Conservation (phyloP, 768 basidiomycete genomes). For the Cubamyces lactineus region DNA sequence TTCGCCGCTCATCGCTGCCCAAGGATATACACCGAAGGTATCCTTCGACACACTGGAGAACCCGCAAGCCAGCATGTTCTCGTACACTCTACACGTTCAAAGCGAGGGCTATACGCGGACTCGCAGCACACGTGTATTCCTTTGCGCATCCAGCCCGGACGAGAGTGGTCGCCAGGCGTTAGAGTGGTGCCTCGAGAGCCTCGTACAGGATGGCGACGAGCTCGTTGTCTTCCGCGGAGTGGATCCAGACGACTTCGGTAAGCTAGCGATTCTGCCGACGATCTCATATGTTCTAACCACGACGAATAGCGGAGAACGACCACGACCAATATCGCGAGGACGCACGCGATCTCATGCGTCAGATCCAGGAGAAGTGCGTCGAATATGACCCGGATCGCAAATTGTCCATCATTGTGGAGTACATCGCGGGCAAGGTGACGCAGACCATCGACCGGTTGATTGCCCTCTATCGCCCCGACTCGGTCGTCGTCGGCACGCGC, state of each 20-base stretch:
- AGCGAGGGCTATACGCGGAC: conserved; percentile 78
- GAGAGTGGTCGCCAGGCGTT: conserved; percentile 88
- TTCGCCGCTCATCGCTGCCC: conserved; percentile 30
- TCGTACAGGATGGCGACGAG: conserved; percentile 91
- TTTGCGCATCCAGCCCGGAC: conserved; percentile 87
- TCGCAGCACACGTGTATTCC: conserved; percentile 81
- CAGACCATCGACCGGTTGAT: conserved; percentile 91
- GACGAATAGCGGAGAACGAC: conserved; percentile 59
- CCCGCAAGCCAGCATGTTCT: conserved; percentile 79
- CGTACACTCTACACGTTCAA: conserved; percentile 85
- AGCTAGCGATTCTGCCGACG: conserved; percentile 24
- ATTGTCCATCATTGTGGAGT: conserved; percentile 92
- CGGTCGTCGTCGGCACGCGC: conserved; percentile 89
- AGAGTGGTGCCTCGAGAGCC: conserved; percentile 87
- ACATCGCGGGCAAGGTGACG: conserved; percentile 88
- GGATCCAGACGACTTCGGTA: conserved; percentile 84
- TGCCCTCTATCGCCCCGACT: conserved; percentile 89
- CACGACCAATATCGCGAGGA: conserved; percentile 81
- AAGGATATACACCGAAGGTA: conserved; percentile 63
- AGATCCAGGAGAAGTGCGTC: conserved; percentile 78
- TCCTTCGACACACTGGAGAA: conserved; percentile 91
- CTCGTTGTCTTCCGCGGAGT: conserved; percentile 90
- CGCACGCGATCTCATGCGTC: conserved; percentile 78
- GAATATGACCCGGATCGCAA: conserved; percentile 80
- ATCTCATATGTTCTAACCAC: background rate